A percentile compares a stretch with the other conserved stretches of the same genome.
Conservation (phyloP, 352 stramenopile species). For the Pythium biforme region DNA sequence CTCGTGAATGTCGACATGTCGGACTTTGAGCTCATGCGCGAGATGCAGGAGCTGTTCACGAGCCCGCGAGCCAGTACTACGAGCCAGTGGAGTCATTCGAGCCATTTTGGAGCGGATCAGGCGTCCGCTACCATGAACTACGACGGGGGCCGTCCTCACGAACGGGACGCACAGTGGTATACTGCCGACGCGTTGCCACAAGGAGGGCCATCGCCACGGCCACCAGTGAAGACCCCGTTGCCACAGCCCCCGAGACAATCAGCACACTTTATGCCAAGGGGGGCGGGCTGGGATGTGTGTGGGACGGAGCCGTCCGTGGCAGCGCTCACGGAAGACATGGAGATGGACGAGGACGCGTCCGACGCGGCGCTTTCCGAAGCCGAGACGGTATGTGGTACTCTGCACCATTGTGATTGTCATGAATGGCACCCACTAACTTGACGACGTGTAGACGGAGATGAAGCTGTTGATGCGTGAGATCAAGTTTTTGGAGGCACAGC, state of each 20-base stretch:
- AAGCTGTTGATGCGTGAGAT: slow-evolving; percentile 45
- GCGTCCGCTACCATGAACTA: background rate
- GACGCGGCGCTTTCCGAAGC: background rate
- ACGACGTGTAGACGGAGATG: slow-evolving; percentile 22
- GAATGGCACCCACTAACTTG: background rate
- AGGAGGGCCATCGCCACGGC: background rate
- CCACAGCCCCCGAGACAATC: background rate
- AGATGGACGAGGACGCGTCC: background rate
- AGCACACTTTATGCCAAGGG: background rate
- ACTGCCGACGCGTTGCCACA: background rate
- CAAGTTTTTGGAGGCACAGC: slow-evolving; percentile 56
- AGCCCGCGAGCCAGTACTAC: background rate
- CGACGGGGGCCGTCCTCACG: background rate
- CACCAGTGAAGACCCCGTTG: background rate
- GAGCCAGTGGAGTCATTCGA: background rate
- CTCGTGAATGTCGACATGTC: background rate
- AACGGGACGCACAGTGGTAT: background rate
- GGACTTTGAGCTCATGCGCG: background rate
- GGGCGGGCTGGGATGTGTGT: background rate
- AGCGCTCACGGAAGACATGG: background rate
- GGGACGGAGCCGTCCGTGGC: background rate
- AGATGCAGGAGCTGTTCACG: slow-evolving; percentile 4
- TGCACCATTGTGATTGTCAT: too few species aligned
- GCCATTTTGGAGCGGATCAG: background rate
- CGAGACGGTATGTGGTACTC: background rate